Evolutionary conservation across 2,329 filamentous ascomycete genomes (phyloP), one percentile per base, ranked within the genome.

Genomic region (Colletotrichum sp.): DNA sequence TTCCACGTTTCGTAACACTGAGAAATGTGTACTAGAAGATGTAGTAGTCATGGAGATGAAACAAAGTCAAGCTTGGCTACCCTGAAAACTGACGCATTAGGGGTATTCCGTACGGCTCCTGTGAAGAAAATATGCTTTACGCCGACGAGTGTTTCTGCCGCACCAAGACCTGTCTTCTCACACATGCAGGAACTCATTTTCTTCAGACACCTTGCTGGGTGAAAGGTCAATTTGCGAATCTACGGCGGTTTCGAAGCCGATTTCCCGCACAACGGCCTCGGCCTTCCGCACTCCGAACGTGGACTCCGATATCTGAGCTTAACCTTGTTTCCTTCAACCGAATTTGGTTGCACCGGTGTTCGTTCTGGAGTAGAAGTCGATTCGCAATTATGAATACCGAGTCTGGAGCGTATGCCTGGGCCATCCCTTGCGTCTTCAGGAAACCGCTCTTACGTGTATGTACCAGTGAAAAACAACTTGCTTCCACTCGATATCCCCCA

Each of bases 21-120:
- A 18, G 7, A 18, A 10, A 3, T 0, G 0, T 18, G 16, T 44
- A 5, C 1, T 10, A 44, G 8, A 44, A 0, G 2, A 44, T 6
- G 7, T 10, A 44, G 36, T 44, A 18, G 4, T n/a, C 8, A 6
- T 18, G 3, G 16, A 18, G 16, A 0, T 3, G 3, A 1, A 18
- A 18, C 8, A 18, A 44, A 6, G 16, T 18, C 36, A 44, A 44
- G 7, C 7, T 5, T 39, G 36, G 15, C 36, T 39, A 39, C 15
- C 15, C 36, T 39, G 36, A 9, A 39, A 39, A 39, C 7, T 39
- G 15, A 2, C 3, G 36, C 36, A 39, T 5, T 18, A 18, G 36
- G 2, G 0, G 15, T 18, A 5, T 39, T 9, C 15, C 36, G 7
- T 39, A 18, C 15, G 16, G 36, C 16, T 39, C 15, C 7, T 18